These are phyloP conservation scores for Blastocystis sp. DNA, from an alignment of 352 stramenopile genomes.

Conservation along the genomic window DNA sequence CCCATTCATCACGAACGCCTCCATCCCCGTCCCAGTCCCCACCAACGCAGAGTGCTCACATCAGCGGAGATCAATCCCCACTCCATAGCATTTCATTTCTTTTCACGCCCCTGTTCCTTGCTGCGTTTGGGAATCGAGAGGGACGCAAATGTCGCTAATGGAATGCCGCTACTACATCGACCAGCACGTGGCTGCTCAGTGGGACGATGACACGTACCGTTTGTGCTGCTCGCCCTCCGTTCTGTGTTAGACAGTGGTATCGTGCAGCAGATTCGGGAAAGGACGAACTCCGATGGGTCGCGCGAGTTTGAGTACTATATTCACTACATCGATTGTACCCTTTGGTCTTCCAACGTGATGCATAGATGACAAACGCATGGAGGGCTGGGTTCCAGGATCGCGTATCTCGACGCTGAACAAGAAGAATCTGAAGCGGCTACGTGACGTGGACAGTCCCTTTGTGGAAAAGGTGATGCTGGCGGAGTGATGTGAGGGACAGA, in stretches of 20 bases:
- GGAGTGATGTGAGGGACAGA: constrained; percentile 6
- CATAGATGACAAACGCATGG: constrained; percentile 67
- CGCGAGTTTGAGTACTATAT: constrained; percentile 66
- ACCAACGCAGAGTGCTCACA: background rate
- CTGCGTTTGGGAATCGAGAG: background rate
- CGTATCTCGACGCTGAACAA: constrained; percentile 38
- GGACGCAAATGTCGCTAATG: constrained; percentile 8
- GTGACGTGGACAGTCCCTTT: constrained; percentile 10
- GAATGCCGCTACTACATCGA: constrained; percentile 51
- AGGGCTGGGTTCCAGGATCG: constrained; percentile 52
- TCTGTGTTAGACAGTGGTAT: constrained; percentile 41
- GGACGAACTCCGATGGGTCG: background rate
- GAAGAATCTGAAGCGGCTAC: constrained; percentile 52
- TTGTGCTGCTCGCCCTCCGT: background rate
- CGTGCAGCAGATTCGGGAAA: constrained; percentile 49
- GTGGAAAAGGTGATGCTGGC: constrained; percentile 32
- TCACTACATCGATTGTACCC: constrained; percentile 62
- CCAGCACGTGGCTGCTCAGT: constrained; percentile 57
- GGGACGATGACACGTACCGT: constrained; percentile 60
- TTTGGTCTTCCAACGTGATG: background rate
- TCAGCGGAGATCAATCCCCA: background rate
- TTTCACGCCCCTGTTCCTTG: background rate
- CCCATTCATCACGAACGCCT: background rate
- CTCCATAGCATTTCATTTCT: background rate
- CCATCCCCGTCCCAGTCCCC: background rate